Conservation (phyloP, 768 basidiomycete species). For the Pholiota conissans region DNA sequence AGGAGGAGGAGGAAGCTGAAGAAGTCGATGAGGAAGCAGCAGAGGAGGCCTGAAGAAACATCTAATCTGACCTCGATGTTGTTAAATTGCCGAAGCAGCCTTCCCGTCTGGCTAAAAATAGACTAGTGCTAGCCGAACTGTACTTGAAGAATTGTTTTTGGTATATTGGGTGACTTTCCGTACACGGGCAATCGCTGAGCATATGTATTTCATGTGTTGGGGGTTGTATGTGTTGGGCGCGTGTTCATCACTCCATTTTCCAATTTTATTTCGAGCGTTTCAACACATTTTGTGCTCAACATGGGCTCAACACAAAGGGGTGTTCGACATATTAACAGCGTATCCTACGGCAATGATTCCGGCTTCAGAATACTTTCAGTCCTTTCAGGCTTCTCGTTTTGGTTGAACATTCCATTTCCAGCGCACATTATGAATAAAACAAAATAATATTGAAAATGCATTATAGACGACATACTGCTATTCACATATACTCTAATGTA, state of each 20-base stretch:
- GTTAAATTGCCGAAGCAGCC: no score
- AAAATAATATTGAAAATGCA: not conserved
- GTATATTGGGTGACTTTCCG: no score
- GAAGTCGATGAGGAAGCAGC: not conserved
- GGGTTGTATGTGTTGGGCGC: not conserved
- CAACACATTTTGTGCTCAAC: not conserved
- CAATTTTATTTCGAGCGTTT: no score
- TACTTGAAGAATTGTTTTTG: no score
- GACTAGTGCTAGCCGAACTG: no score
- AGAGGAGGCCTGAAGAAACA: not conserved
- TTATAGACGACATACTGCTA: not conserved
- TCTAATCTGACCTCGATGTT: no score
- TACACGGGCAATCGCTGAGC: not conserved
- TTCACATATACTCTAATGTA: no score
- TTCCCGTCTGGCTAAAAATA: no score
- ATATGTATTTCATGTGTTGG: not conserved
- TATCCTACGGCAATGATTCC: not conserved
- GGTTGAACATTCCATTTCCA: not conserved
- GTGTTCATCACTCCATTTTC: not conserved
- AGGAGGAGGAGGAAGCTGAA: conserved; percentile 10
- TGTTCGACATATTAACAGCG: not conserved
- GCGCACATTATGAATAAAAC: not conserved
- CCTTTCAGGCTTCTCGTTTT: not conserved
- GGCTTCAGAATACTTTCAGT: not conserved
- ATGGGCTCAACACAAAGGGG: not conserved